phyloP scores from a whole-genome alignment of 2,329 filamentous ascomycete species.

The Onygena corvina region DNA sequence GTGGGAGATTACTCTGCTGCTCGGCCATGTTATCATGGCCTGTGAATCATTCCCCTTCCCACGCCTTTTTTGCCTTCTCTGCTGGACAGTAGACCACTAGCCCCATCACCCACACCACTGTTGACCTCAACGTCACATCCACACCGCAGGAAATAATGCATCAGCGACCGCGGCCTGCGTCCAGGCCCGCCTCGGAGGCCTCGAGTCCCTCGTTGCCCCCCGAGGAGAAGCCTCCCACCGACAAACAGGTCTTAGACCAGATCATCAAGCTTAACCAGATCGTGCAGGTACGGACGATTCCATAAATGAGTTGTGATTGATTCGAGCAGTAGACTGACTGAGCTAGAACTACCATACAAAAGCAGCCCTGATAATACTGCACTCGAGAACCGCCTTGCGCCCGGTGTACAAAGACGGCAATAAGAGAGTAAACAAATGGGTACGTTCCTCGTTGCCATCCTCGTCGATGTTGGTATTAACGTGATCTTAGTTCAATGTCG shows the following conservation, averaged over 20 bases:
- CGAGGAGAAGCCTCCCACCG: not conserved
- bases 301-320: constrained; percentile 1
- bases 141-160: constrained; percentile 52
- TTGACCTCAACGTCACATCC: not conserved
- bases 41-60: constrained; percentile 20
- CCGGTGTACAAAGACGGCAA: constrained; percentile 44
- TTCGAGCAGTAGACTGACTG: not conserved
- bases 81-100: constrained; percentile 23
- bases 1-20: not conserved
- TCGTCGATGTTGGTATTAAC: not conserved
- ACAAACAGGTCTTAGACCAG: constrained; percentile 42
- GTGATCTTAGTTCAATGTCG: constrained; percentile 68
- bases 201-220: not conserved
- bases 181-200: not conserved
- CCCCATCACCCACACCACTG: constrained; percentile 15
- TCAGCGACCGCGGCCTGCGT: constrained; percentile 66
- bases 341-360: constrained; percentile 81
- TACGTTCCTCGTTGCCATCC: constrained; percentile 37
- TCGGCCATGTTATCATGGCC: constrained; percentile 31
- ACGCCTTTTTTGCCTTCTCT: constrained; percentile 24
- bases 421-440: constrained; percentile 75
- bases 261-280: constrained; percentile 82
- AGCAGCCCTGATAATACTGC: constrained; percentile 69
- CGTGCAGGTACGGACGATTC: constrained; percentile 65
- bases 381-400: constrained; percentile 63